Evolutionary conservation across 106 monocot species (phyloP).

Genomic region (Phalaenopsis aphrodite): DNA sequence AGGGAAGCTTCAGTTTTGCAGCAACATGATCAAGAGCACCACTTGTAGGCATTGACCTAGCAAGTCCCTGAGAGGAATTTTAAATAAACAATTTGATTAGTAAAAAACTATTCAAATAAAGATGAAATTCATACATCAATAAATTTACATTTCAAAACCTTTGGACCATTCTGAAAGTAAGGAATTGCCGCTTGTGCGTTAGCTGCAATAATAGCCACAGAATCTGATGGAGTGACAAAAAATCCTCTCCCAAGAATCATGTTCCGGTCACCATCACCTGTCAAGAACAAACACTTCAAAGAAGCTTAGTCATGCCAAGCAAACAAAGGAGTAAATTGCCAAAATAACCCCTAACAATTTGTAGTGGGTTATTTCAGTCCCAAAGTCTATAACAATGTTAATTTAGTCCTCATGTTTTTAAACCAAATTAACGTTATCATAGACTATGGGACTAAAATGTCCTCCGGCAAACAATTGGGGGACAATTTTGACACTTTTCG

Average conservation of each 20-base stretch:
- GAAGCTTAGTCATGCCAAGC: neutral
- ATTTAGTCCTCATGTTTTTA: too few species aligned
- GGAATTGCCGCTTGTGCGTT: conserved; percentile 87
- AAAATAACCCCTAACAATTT: too few species aligned
- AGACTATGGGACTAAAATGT: too few species aligned
- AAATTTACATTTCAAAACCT: conserved; percentile 29
- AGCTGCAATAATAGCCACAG: conserved; percentile 96
- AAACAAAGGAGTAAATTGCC: neutral
- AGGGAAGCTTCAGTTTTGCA: conserved; percentile 79
- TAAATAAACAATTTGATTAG: neutral
- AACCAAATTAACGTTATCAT: too few species aligned
- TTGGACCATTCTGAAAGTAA: conserved; percentile 81
- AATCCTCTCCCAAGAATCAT: conserved; percentile 94
- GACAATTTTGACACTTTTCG: too few species aligned
- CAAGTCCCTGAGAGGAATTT: conserved; percentile 60
- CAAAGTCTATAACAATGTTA: too few species aligned
- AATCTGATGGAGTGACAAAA: conserved; percentile 96
- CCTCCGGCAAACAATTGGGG: too few species aligned
- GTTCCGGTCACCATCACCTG: conserved; percentile 98
- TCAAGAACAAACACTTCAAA: neutral
- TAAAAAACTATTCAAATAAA: neutral
- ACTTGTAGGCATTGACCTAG: conserved; percentile 99
- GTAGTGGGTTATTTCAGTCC: too few species aligned
- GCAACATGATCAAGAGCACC: conserved; percentile 96
- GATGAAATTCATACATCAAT: neutral